Conservation (phyloP, 2,329 filamentous ascomycete genomes). For the Fusarium luffae region DNA sequence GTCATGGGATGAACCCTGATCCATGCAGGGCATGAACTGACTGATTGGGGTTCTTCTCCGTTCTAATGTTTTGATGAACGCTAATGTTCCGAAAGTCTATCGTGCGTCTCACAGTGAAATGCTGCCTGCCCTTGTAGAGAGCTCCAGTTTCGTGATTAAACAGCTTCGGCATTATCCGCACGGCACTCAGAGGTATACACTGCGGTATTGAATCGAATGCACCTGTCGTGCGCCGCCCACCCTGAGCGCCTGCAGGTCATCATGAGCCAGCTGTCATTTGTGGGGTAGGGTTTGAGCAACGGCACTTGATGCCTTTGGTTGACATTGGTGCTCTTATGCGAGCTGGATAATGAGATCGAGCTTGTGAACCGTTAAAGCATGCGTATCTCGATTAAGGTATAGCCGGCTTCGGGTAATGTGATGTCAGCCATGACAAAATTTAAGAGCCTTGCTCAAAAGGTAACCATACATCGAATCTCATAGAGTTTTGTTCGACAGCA, state of each 20-base stretch:
- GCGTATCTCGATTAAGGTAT: constrained; percentile 9
- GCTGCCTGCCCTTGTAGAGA: neutral
- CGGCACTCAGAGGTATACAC: constrained; percentile 9
- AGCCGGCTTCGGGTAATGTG: neutral
- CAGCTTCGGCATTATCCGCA: constrained; percentile 23
- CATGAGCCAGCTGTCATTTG: constrained; percentile 37
- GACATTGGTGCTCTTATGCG: constrained; percentile 12
- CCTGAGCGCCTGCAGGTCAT: constrained; percentile 32
- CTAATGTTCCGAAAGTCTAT: constrained; percentile 28
- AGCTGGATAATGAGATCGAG: constrained; percentile 3
- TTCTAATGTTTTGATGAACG: constrained; percentile 12
- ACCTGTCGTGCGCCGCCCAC: constrained; percentile 19
- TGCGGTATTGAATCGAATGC: constrained; percentile 12
- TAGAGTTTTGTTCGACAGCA: constrained; percentile 10
- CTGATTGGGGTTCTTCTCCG: constrained; percentile 29
- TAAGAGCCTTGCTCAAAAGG: constrained; percentile 4
- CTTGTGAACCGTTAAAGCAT: constrained; percentile 5
- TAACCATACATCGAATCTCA: constrained; percentile 6
- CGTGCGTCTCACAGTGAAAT: constrained; percentile 16
- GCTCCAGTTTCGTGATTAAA: constrained; percentile 3
- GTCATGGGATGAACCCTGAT: constrained; percentile 23
- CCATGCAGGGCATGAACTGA: constrained; percentile 17
- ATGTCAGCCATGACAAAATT: constrained; percentile 35
- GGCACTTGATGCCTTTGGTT: constrained; percentile 21
- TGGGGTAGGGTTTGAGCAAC: constrained; percentile 28